Base-by-base conservation (phyloP, 2,329 filamentous ascomycete species). In the Akanthomyces lecanii region DNA sequence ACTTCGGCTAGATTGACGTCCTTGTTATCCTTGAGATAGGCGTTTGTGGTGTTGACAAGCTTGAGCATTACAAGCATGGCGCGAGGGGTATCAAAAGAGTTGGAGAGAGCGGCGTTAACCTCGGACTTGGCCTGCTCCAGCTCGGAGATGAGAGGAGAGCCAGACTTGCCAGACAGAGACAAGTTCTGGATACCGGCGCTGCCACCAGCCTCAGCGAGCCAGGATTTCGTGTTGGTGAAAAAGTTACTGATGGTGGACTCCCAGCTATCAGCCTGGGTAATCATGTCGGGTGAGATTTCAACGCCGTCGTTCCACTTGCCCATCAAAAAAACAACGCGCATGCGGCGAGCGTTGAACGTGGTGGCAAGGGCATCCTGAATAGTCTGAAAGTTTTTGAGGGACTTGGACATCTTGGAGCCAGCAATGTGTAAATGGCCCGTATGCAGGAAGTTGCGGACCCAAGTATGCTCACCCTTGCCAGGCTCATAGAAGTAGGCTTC, bases 371-470 rank as follows among this genome's bases (percentile, higher is more conserved):
- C 92, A 73, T 96, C 90, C 36, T 91, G 85, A 66, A 98, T 96
- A 0, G 94, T 97, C 47, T 92, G 92, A 75, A 97, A 97, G 75
- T 97, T 98, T 79, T 98, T 97, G 63, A 98, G 77, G 18, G 88
- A 92, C 76, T 98, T 98, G 63, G 89, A 94, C 94, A 98, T 98
- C 75, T 98, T 98, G 25, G 88, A 91, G 0, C 94, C 93, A 30
- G 89, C 86, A 63, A 98, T 97, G 6, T 75, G 77, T 54, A 97
- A 77, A 73, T 98, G 94, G 0, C 94, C 94, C 89, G 96, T 97
- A 72, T 97, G 94, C 18, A 97, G 73, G 77, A 97, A 98, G 77
- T 97, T 96, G 73, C 95, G 96, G 57, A 97, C 90, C 94, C 94
- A 97, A 64, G 91, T 91, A 68, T 85, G 82, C 68, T 82, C 79